Base-by-base conservation (phyloP, 2,329 filamentous ascomycete species). In the Paracoccidioides brasiliensis region DNA sequence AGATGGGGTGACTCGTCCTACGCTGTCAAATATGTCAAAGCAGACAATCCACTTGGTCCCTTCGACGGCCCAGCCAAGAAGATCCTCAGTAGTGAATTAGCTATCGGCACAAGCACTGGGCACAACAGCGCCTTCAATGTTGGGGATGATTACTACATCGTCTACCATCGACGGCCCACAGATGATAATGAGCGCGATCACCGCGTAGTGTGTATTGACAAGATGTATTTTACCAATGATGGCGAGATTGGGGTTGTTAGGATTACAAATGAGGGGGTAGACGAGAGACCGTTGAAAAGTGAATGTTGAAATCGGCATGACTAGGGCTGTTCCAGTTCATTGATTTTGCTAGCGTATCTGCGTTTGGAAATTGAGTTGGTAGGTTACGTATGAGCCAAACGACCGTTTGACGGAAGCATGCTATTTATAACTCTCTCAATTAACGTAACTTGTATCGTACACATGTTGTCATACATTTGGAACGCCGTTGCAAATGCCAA, bases 1-100 rank as follows among this genome's bases (percentile, higher is more conserved):
- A 68, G 66, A 55, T 78, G 76, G 76, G 69, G 66, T 0, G 75
- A 76, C 0, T 70, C 74, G 6, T 72, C 73, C 52, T 75, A 75
- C 56, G 69, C 69, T 35, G 73, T 76, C n/a, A 70, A 69, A 38
- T 75, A 75, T 56, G 72, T 73, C 15, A 74, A 70, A 55, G 63
- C 69, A 4, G 58, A 66, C 46, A 71, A 69, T 8, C 70, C 73
- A 5, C 62, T 69, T 4, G 73, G 73, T 0, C 73, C 73, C 0
- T 78, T 78, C 59, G 63, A 63, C 0, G 68, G 70, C 15, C 57
- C 59, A 0, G 67, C 66, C 30, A 64, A 60, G 33, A 70, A 68
- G 60, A 73, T 76, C 46, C 65, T 76, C 33, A 57, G 59, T 0
- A 64, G 64, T 1, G 60, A 68, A 53, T 51, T 56, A 6, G 40